These are phyloP conservation scores for Phlebopus sp. DNA, from an alignment of 1,284 basidiomycete genomes.

Conservation along the genomic window DNA sequence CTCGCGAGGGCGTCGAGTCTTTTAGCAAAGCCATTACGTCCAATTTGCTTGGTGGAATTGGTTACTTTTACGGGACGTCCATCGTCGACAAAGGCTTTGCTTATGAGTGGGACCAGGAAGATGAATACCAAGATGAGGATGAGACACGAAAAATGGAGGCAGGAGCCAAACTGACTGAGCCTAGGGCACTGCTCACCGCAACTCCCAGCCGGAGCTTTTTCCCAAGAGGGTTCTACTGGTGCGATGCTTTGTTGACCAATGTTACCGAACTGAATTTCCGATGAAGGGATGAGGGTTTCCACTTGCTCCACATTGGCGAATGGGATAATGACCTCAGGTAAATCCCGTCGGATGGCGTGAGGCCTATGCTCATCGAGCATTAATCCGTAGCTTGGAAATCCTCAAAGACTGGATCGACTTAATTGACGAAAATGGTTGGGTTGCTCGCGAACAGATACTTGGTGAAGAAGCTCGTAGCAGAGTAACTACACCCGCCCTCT, in stretches of 20 bases:
- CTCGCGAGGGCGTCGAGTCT: constrained; percentile 50
- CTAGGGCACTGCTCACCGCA: constrained; percentile 80
- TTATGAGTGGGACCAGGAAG: constrained; percentile 87
- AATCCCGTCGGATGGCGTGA: constrained; percentile 3
- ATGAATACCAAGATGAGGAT: constrained; percentile 46
- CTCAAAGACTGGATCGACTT: constrained; percentile 86
- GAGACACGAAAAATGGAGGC: constrained; percentile 32
- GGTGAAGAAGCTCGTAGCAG: constrained; percentile 94
- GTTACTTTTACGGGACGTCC: constrained; percentile 91
- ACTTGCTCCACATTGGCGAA: constrained; percentile 83
- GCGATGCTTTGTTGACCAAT: constrained; percentile 7
- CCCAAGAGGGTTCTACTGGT: constrained; percentile 96
- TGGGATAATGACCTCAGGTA: constrained; percentile 92
- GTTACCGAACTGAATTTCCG: constrained; percentile 2
- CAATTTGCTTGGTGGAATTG: constrained; percentile 87
- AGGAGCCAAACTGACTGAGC: constrained; percentile 70
- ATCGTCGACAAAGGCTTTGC: constrained; percentile 83
- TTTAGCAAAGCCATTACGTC: constrained; percentile 90
- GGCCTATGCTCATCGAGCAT: background rate
- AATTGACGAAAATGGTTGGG: constrained; percentile 93
- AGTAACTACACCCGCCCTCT: constrained; percentile 35
- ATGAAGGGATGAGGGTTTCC: constrained; percentile 92
- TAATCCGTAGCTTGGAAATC: constrained; percentile 69
- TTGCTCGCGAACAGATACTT: constrained; percentile 91
- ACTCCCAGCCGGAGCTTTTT: constrained; percentile 95